Evolutionary conservation across 768 basidiomycete species (phyloP), one percentile per base, ranked within the genome.

Genomic region (Tylopilus balloui): DNA sequence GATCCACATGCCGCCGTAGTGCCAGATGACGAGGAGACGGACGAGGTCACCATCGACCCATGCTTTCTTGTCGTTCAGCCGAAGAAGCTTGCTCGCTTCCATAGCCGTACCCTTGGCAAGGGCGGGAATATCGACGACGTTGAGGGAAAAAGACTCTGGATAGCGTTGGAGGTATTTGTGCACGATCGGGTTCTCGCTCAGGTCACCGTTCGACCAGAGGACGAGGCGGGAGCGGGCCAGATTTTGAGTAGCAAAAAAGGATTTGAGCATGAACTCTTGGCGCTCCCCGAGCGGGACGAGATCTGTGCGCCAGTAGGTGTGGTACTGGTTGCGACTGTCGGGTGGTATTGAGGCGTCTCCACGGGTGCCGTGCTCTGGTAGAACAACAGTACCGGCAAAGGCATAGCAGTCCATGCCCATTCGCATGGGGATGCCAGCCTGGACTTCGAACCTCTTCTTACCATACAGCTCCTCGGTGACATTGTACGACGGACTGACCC

Each of bases 11-110:
- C 95, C 95, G 6, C 95, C 95, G 59, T 79, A 82, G 54, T 80
- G 81, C 89, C 92, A 97, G 20, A 96, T 70, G 36, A 93, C 79
- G 38, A 98, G 72, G 51, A 97, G 64, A 41, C 95, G 75, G n/a
- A 95, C 76, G 35, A 96, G 76, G 68, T 97, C 95, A 0, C 95
- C 93, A 60, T 97, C 95, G 14, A 96, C 74, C 95, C 94, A 97
- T 11, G 91, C 95, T 63, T 83, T 84, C 56, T 71, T 66, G 65
- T 97, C 95, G 51, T 71, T 69, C 31, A 82, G 76, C 47, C 74
- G 68, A 41, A 95, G 66, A 46, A 88, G 64, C 32, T 64, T 60
- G 59, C 78, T 84, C 0, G 77, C 80, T 42, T 88, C 79, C 62
- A 97, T 73, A 44, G 77, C 79, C 2, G 95, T 98, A 2, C 88